Base-by-base conservation (phyloP, 257 asterid species). In the Solanum pinnatisectum region DNA sequence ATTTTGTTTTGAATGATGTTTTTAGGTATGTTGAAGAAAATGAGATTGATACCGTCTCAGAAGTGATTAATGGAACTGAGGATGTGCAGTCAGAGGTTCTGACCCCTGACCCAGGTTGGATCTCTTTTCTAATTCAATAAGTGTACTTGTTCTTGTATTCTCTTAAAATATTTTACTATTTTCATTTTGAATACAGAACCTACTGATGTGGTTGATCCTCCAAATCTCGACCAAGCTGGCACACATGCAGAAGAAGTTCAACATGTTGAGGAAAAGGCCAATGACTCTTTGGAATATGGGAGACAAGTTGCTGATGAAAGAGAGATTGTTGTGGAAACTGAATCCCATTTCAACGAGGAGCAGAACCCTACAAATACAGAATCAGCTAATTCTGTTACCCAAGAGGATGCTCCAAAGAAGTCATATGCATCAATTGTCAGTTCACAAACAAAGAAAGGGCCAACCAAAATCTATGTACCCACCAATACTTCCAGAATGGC, bases 341-440 rank as follows among this genome's bases (percentile, higher is more conserved):
- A 90, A 78, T 84, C 95, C 59, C 90, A 90, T 72, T 36, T 87
- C 85, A 81, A 49, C 74, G 94, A 91, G 89, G 91, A 92, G 89
- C 93, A 93, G 88, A 88, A 23, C 22, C 59, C 92, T 10, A 88
- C 35, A 16, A 89, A 46, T 87, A 87, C 88, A 30, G 94, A 89
- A 88, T 85, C 95, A 87, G 93, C 73, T 79, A 84, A 90, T 73
- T 88, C 96, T 84, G 90, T 92, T 68, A 42, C 90, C 77, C 94
- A 90, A 86, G 95, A 95, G 81, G 96, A 95, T 86, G 76, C 91
- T 90, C 95, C 93, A 65, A 97, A 96, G 92, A 96, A 93, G 90
- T 97, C 98, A 23, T 97, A 97, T 90, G 99, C 99, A 4, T 97
- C 96, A 23, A 97, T 97, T 85, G 92, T 97, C 70, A 92, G 98